Evolutionary conservation across 1,284 basidiomycete species (phyloP).

Genomic region (Microbotryomycetes sp.): DNA sequence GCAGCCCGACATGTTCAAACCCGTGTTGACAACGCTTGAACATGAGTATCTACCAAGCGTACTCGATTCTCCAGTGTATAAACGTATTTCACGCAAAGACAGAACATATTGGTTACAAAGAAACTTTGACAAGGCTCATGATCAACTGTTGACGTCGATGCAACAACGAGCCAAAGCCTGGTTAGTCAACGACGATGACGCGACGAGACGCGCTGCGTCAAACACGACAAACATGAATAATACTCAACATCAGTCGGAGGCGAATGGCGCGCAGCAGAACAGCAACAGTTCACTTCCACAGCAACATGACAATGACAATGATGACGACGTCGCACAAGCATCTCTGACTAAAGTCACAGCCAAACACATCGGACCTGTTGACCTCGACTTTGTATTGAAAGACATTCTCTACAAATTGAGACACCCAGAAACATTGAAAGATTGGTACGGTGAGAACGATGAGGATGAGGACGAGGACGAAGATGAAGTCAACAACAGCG

Average conservation of each 20-base stretch:
- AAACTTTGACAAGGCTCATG: neutral
- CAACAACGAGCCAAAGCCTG: no score
- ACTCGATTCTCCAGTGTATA: neutral
- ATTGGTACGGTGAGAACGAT: neutral
- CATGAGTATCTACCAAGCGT: neutral
- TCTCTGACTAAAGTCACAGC: neutral
- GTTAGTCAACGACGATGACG: no score
- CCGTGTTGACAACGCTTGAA: neutral
- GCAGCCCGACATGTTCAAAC: neutral
- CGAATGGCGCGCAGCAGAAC: neutral
- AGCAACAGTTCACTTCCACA: no score
- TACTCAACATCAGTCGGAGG: neutral
- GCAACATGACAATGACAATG: no score
- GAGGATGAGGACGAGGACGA: neutral
- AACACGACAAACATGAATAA: no score
- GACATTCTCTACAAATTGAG: neutral
- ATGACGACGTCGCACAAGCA: neutral
- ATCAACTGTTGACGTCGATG: no score
- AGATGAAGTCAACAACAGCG: neutral
- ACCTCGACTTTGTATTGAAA: neutral
- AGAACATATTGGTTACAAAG: neutral
- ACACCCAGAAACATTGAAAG: neutral
- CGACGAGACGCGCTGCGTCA: no score
- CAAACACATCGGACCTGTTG: neutral
- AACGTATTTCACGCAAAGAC: neutral